phyloP scores from a whole-genome alignment of 2,329 filamentous ascomycete species.

The Xylariaceae sp. region DNA sequence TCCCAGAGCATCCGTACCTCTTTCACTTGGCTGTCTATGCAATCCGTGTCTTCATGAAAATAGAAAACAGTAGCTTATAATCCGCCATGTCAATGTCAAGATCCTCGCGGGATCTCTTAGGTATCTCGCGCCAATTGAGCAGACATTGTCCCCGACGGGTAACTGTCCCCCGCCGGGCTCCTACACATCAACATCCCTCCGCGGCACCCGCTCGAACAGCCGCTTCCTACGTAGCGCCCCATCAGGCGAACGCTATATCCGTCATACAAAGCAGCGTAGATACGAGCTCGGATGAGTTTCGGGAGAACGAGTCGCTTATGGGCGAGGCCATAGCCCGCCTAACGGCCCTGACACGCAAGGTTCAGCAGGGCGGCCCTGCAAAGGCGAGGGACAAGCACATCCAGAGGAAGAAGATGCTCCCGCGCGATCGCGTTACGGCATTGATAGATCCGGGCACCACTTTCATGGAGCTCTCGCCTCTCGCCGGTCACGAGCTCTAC shows the following conservation, averaged over 20 bases:
- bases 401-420: conserved; percentile 87
- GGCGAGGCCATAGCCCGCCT: conserved; percentile 65
- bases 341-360: conserved; percentile 63
- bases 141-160: conserved; percentile 33
- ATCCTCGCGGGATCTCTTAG: conserved; percentile 43
- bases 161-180: conserved; percentile 29
- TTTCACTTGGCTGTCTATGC: neutral
- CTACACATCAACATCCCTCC: conserved; percentile 20
- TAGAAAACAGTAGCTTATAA: conserved; percentile 1
- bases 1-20: neutral
- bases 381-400: conserved; percentile 87
- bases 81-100: conserved; percentile 45
- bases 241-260: conserved; percentile 80
- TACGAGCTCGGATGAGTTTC: conserved; percentile 70
- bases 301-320: conserved; percentile 78
- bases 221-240: conserved; percentile 73
- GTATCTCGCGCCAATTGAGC: conserved; percentile 42
- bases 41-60: neutral
- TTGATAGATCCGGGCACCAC: conserved; percentile 84
- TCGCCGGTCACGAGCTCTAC: conserved; percentile 84
- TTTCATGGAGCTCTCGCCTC: conserved; percentile 89
- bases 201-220: conserved; percentile 38
- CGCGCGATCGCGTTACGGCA: conserved; percentile 80
- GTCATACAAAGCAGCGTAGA: conserved; percentile 74
- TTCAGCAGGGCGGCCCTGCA: conserved; percentile 70